These are phyloP conservation scores for Amanita rimosa DNA, from an alignment of 768 basidiomycete genomes.

Conservation along the genomic window DNA sequence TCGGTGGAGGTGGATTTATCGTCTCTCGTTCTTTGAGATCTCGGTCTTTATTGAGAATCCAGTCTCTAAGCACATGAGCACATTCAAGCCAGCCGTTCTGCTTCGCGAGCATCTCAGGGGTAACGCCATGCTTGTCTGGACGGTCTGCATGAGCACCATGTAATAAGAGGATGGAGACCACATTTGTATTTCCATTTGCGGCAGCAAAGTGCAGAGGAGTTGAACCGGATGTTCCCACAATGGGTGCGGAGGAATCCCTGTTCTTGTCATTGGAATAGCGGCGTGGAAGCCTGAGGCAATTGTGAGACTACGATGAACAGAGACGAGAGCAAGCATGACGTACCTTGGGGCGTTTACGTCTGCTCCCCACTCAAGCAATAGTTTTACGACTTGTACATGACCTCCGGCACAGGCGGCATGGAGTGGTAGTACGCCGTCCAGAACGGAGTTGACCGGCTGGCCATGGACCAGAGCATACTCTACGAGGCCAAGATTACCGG, in stretches of 20 bases:
- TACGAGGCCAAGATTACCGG: constrained; percentile 87
- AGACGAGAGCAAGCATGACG: constrained; percentile 15
- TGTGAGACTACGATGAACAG: constrained; percentile 8
- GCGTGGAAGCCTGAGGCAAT: constrained; percentile 46
- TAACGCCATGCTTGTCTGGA: constrained; percentile 86
- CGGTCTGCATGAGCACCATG: constrained; percentile 76
- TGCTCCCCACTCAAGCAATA: constrained; percentile 89
- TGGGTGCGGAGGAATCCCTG: constrained; percentile 54
- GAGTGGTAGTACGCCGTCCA: constrained; percentile 93
- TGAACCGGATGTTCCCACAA: constrained; percentile 76
- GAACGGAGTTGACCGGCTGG: constrained; percentile 91
- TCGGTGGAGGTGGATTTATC: constrained; percentile 12
- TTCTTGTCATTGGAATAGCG: constrained; percentile 64
- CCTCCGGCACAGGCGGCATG: constrained; percentile 94
- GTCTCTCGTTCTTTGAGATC: constrained; percentile 45
- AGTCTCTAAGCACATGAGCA: constrained; percentile 60
- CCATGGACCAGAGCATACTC: constrained; percentile 89
- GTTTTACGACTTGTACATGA: constrained; percentile 74
- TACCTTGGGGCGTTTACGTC: constrained; percentile 95
- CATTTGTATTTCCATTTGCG: constrained; percentile 79
- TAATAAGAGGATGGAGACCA: constrained; percentile 71
- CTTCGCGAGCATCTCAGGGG: constrained; percentile 74
- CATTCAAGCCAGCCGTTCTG: constrained; percentile 74
- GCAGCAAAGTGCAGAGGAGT: constrained; percentile 97
- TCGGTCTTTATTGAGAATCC: constrained; percentile 50